Percentiles rank a stretch among this genome's conserved stretches.
phyloP scores from a whole-genome alignment of 75 land plant genomes.

The Gnetum montanum region DNA sequence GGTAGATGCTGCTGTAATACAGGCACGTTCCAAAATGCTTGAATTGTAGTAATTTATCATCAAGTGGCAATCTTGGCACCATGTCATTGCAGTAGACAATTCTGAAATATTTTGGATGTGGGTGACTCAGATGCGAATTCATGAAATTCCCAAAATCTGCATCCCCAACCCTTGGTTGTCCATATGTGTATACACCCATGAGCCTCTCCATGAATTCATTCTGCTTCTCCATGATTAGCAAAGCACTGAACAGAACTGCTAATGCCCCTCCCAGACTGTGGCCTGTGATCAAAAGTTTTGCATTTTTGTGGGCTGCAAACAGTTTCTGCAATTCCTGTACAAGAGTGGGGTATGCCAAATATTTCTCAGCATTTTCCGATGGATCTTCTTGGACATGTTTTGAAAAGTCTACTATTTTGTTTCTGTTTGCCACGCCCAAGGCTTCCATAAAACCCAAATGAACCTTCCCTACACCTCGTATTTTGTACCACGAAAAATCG shows the following conservation, averaged over 20 bases:
- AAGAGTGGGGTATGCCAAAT: conserved; percentile 23
- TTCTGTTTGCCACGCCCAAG: conserved; percentile 10
- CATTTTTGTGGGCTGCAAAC: conserved; percentile 17
- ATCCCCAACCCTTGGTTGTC: conserved; percentile 36
- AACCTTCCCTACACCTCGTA: conserved; percentile 9
- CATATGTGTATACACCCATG: conserved; percentile 26
- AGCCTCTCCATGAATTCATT: conserved; percentile 14
- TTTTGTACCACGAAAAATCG: conserved; percentile 16
- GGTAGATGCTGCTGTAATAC: conserved; percentile 23
- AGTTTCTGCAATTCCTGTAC: conserved; percentile 5
- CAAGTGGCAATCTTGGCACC: conserved; percentile 44
- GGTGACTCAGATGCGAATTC: conserved; percentile 18
- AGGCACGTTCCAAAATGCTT: conserved; percentile 48
- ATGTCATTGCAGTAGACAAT: conserved; percentile 44
- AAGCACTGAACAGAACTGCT: conserved; percentile 18
- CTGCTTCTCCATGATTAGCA: conserved; percentile 14
- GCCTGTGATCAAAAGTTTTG: conserved; percentile 25
- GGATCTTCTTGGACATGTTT: neutral
- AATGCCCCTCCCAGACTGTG: conserved; percentile 43
- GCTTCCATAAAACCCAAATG: conserved; percentile 33
- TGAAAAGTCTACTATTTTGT: neutral
- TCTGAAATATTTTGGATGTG: conserved; percentile 26
- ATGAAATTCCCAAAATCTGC: conserved; percentile 21
- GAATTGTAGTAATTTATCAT: conserved; percentile 29
- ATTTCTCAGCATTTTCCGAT: conserved; percentile 1